These are phyloP conservation scores for Heracleum sosnowskyi DNA, from an alignment of 129 eudicot genomes.

Conservation along the genomic window DNA sequence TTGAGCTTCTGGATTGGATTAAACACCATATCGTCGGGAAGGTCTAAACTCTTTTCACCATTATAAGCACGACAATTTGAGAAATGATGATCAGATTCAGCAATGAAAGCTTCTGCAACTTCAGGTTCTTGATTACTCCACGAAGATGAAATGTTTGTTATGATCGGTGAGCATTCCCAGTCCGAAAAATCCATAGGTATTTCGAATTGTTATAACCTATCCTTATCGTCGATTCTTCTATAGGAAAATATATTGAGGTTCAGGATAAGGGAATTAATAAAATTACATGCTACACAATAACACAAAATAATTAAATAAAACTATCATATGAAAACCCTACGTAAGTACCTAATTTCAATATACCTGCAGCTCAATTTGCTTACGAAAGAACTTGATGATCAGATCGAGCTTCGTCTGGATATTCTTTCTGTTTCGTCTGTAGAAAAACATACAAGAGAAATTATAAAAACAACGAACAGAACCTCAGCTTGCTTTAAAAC, in stretches of 20 bases:
- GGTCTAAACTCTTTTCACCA: neutral
- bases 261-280: neutral
- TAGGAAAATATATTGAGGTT: neutral
- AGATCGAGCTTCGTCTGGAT: neutral
- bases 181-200: slow-evolving; percentile 40
- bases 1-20: slow-evolving; percentile 30
- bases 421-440: neutral
- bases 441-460: neutral
- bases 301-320: neutral
- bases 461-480: neutral
- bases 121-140: slow-evolving; percentile 37
- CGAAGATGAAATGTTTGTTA: slow-evolving; percentile 18
- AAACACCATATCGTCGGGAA: slow-evolving; percentile 17
- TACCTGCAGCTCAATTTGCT: neutral
- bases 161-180: slow-evolving; percentile 34
- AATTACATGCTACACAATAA: neutral
- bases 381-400: neutral
- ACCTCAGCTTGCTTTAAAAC: neutral
- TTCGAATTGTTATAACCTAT: neutral
- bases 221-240: neutral
- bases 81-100: slow-evolving; percentile 11
- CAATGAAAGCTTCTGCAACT: slow-evolving; percentile 27
- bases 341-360: neutral
- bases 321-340: neutral
- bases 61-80: neutral